phyloP scores from a whole-genome alignment of 305 asterid species.

The Fraxinus velutina region DNA sequence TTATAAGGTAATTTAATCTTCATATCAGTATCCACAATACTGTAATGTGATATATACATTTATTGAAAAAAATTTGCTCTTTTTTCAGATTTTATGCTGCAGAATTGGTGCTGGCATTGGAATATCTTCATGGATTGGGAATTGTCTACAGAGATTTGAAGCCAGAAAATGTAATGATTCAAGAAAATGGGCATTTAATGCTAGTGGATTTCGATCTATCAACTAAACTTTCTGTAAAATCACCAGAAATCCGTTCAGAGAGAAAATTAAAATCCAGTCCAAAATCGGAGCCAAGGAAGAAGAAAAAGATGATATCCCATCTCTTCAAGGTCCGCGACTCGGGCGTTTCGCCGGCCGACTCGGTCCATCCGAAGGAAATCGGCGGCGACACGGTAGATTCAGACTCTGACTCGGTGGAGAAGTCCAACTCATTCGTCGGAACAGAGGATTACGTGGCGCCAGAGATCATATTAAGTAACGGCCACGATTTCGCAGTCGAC shows the following conservation, averaged over 20 bases:
- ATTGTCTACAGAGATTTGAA: conserved; percentile 50
- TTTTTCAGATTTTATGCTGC: conserved; percentile 44
- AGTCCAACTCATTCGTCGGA: conserved; percentile 3
- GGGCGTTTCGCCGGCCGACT: conserved; percentile 27
- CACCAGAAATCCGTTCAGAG: conserved; percentile 20
- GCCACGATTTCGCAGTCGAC: conserved; percentile 10
- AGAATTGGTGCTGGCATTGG: conserved; percentile 45
- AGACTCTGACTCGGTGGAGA: conserved; percentile 18
- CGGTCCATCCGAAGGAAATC: conserved; percentile 28
- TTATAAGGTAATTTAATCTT: conserved; percentile 31
- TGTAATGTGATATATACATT: not conserved
- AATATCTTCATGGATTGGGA: conserved; percentile 42
- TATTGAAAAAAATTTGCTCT: not conserved
- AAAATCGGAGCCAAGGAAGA: conserved; percentile 1
- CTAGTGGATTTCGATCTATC: conserved; percentile 53
- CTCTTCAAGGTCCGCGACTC: conserved; percentile 21
- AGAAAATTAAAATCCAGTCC: not conserved
- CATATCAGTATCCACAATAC: not conserved
- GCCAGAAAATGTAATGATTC: conserved; percentile 53
- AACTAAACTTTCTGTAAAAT: conserved; percentile 31
- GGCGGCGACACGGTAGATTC: not conserved
- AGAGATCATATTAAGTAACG: conserved; percentile 10
- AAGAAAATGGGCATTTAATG: conserved; percentile 48
- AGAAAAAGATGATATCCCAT: not conserved
- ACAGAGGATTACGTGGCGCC: conserved; percentile 14